These are phyloP conservation scores for Aureobasidium sp. DNA, from an alignment of 2,329 filamentous ascomycete species.

Conservation along the genomic window DNA sequence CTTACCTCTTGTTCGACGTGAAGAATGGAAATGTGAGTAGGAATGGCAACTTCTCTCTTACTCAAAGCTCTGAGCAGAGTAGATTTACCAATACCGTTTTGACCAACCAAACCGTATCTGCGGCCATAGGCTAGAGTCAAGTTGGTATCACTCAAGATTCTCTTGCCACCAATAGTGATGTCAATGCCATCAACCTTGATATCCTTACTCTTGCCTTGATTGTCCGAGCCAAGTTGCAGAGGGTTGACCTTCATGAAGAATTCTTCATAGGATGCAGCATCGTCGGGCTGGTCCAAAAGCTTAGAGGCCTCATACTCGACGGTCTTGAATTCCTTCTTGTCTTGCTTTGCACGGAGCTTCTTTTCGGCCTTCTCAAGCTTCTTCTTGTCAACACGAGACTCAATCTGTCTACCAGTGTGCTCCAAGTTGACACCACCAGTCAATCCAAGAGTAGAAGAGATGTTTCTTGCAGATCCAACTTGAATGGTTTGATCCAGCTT, in stretches of 20 bases:
- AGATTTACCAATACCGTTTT: slow-evolving; percentile 88
- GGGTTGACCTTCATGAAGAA: slow-evolving; percentile 99
- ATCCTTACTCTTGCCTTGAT: slow-evolving; percentile 81
- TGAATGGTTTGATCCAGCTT: slow-evolving; percentile 92
- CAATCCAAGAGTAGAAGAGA: slow-evolving; percentile 90
- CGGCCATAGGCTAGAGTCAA: slow-evolving; percentile 86
- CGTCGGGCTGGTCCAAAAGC: slow-evolving; percentile 74
- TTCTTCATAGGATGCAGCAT: slow-evolving; percentile 90
- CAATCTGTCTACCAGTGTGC: slow-evolving; percentile 85
- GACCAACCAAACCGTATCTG: slow-evolving; percentile 93
- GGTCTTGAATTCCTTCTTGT: slow-evolving; percentile 96
- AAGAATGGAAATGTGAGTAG: slow-evolving; percentile 95
- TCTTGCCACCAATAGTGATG: slow-evolving; percentile 79
- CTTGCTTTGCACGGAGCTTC: slow-evolving; percentile 97
- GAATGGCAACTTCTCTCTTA: slow-evolving; percentile 87
- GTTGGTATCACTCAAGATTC: slow-evolving; percentile 85
- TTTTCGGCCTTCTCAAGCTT: slow-evolving; percentile 98
- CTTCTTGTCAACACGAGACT: slow-evolving; percentile 96
- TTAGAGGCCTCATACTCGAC: slow-evolving; percentile 95
- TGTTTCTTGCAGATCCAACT: slow-evolving; percentile 87
- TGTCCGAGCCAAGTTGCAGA: slow-evolving; percentile 70
- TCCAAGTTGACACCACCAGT: slow-evolving; percentile 84
- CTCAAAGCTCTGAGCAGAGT: slow-evolving; percentile 90
- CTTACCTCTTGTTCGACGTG: slow-evolving; percentile 84
- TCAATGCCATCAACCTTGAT: slow-evolving; percentile 97